Evolutionary conservation across 2,329 filamentous ascomycete genomes (phyloP).

Genomic region (Fusarium nodosum): DNA sequence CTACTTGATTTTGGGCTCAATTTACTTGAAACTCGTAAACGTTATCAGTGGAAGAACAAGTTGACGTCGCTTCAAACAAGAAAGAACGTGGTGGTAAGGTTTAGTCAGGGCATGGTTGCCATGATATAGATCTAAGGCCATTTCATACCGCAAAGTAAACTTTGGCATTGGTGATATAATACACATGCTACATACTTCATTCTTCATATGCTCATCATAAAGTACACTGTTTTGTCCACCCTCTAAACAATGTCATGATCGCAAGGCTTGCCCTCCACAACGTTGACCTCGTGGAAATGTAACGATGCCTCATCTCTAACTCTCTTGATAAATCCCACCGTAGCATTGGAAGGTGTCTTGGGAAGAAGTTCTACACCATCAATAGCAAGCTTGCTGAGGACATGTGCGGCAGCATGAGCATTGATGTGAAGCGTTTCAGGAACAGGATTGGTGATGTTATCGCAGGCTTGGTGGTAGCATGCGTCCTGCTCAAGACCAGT

Average conservation of each 20-base stretch:
- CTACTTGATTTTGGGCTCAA: not conserved
- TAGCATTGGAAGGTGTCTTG: conserved; percentile 42
- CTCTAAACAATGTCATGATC: conserved; percentile 47
- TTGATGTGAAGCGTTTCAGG: conserved; percentile 53
- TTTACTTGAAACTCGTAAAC: not conserved
- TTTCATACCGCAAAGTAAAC: rapidly evolving
- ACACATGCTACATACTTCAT: not conserved
- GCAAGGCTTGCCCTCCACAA: conserved; percentile 38
- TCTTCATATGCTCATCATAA: not conserved
- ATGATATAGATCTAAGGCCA: not conserved
- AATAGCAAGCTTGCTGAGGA: conserved; percentile 50
- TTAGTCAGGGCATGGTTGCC: not conserved
- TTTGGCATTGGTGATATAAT: not conserved
- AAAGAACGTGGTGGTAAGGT: not conserved
- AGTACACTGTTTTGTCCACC: too few species aligned
- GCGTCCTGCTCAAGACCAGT: conserved; percentile 47
- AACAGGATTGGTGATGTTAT: conserved; percentile 56
- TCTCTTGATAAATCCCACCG: conserved; percentile 35
- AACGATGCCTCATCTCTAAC: conserved; percentile 38
- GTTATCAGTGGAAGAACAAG: too few species aligned
- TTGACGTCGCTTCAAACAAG: too few species aligned
- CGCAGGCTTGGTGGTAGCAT: conserved; percentile 56
- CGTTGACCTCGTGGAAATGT: conserved; percentile 38
- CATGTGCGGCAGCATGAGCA: conserved; percentile 62
- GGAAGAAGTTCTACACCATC: conserved; percentile 46